Conservation (phyloP, 139 green algal species). For the Limnomonas spitsbergensis region DNA sequence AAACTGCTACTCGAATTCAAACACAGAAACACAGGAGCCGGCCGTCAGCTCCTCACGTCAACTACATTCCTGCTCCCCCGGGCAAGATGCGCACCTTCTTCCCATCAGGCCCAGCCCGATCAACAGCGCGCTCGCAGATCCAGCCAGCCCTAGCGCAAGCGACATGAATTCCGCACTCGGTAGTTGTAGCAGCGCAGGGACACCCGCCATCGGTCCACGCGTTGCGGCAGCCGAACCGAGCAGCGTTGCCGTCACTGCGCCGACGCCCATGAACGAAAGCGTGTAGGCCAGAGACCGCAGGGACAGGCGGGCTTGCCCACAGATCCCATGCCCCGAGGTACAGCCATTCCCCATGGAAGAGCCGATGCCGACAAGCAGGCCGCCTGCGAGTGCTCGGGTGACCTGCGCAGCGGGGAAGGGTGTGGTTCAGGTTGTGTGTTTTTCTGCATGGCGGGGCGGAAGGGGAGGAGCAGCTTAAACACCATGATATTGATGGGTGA, state of each 20-base stretch:
- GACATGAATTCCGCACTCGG: not conserved
- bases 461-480: too few relatives aligned
- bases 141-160: not conserved
- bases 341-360: slow-evolving; percentile 31
- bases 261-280: slow-evolving; percentile 58
- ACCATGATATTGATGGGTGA: too few relatives aligned
- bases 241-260: slow-evolving; percentile 22
- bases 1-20: too few relatives aligned
- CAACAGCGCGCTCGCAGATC: too few relatives aligned
- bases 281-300: slow-evolving; percentile 52
- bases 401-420: not conserved
- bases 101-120: too few relatives aligned
- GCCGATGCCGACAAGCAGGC: slow-evolving; percentile 67
- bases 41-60: too few relatives aligned
- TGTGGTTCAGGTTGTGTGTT: too few relatives aligned
- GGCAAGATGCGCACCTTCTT: too few relatives aligned
- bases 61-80: too few relatives aligned
- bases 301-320: not conserved
- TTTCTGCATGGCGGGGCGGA: too few relatives aligned
- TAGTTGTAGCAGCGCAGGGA: not conserved
- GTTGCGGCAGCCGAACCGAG: not conserved
- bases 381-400: slow-evolving; percentile 30
- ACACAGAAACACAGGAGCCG: too few relatives aligned
- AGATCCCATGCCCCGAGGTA: slow-evolving; percentile 8
- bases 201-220: not conserved